phyloP scores from a whole-genome alignment of 768 basidiomycete genomes.

The Phylloporus sp. region DNA sequence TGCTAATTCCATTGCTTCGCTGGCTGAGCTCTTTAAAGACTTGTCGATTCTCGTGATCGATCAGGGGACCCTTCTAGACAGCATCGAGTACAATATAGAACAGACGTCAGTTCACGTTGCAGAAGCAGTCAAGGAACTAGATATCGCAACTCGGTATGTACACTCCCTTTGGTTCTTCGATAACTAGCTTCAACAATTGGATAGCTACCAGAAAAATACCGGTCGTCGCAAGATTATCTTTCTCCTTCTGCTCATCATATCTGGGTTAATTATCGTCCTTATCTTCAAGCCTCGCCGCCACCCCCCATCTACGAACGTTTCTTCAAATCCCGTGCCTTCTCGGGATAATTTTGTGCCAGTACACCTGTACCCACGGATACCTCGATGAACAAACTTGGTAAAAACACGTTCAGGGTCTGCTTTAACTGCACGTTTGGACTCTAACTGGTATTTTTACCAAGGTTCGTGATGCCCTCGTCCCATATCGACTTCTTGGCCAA shows the following conservation, averaged over 20 bases:
- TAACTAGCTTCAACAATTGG: background rate
- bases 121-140: conserved; percentile 82
- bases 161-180: background rate
- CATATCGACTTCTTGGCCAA: conserved; percentile 8
- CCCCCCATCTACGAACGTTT: conserved; percentile 27
- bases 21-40: conserved; percentile 97
- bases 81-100: conserved; percentile 96
- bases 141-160: conserved; percentile 74
- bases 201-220: conserved; percentile 90
- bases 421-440: conserved; percentile 2
- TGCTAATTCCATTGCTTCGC: conserved; percentile 83
- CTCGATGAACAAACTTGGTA: conserved; percentile 19
- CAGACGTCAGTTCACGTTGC: conserved; percentile 78
- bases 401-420: conserved; percentile 12
- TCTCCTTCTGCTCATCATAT: conserved; percentile 83
- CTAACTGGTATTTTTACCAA: conserved; percentile 7
- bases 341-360: conserved; percentile 29
- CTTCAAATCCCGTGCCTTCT: conserved; percentile 25
- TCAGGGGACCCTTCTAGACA: conserved; percentile 95
- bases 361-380: conserved; percentile 33
- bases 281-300: conserved; percentile 86
- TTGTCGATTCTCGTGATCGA: conserved; percentile 91
- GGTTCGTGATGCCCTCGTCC: conserved; percentile 10
- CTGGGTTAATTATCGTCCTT: conserved; percentile 81
- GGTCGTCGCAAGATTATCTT: conserved; percentile 93